Base-by-base conservation (phyloP, 805 yeast species). In the Candida pini region DNA sequence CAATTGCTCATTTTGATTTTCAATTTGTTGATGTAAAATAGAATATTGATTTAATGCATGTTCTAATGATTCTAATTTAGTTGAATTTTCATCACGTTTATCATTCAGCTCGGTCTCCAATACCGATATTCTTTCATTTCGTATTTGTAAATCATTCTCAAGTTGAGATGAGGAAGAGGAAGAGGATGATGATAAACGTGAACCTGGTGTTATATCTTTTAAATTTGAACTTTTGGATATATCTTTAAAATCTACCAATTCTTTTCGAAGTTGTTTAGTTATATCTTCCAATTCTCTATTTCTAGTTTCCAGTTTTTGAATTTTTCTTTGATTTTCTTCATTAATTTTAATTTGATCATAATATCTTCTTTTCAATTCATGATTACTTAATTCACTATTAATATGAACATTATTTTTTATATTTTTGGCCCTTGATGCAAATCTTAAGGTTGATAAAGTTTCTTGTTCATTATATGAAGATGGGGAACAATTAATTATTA, bases 401-500 rank as follows among this genome's bases (percentile, higher is more conserved):
- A 78, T 65, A 51, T 70, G 77, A 18, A 85, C 82, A 33, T 63
- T 64, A 51, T 83, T 87, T 48, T 72, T 66, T 41, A 85, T 78
- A 28, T 61, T 64, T 58, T 80, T 81, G 6, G 90, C 87, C 15
- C 92, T 62, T 1, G 74, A 64, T 1, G 92, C 95, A 54, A 86
- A 83, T 30, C 90, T 60, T 37, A 87, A 58, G 0, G 89, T 78
- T 5, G 87, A 77, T 5, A 83, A 39, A 0, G 94, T 82, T 48
- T 84, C 92, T 13, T 60, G 54, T 33, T 68, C 76, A 45, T 84
- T 74, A 21, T 57, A 51, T 3, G 62, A 49, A 0, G 81, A 65
- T 0, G 86, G 81, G 0, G 92, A 82, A 43, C 92, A 82, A 44
- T 80, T 81, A 26, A 85, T 68, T 13, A 87, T 73, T 31, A 86